Evolutionary conservation across 805 yeast species (phyloP).

Genomic region (Yamadazyma insecticola): DNA sequence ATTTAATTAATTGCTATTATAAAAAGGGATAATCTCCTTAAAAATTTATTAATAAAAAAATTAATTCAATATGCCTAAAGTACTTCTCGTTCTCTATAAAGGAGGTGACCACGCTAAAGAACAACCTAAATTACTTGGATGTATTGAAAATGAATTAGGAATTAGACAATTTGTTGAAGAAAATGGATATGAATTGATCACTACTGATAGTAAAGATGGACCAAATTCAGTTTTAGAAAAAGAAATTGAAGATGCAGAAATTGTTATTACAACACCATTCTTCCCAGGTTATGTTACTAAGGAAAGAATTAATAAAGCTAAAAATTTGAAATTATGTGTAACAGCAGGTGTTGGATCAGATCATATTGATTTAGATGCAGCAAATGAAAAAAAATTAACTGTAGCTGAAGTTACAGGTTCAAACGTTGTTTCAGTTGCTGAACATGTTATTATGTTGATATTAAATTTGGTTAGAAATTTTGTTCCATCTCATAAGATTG

Average conservation of each 20-base stretch:
- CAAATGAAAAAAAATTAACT: conserved; percentile 57
- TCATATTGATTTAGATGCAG: conserved; percentile 69
- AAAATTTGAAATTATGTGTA: conserved; percentile 62
- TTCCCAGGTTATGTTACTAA: conserved; percentile 72
- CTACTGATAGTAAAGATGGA: conserved; percentile 70
- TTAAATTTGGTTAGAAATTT: conserved; percentile 69
- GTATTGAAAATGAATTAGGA: conserved; percentile 74
- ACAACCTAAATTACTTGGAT: conserved; percentile 60
- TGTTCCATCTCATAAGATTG: conserved; percentile 73
- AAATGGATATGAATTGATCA: conserved; percentile 61
- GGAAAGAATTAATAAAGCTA: conserved; percentile 64
- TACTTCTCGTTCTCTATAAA: conserved; percentile 54
- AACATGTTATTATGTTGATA: conserved; percentile 73
- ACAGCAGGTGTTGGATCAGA: conserved; percentile 88
- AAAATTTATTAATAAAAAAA: conserved; percentile 1
- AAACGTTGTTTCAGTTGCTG: conserved; percentile 76
- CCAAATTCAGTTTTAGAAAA: conserved; percentile 54
- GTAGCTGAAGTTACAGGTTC: conserved; percentile 83
- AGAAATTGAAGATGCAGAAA: conserved; percentile 66
- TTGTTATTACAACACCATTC: conserved; percentile 78
- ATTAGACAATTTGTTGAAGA: conserved; percentile 58
- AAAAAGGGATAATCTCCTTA: not conserved
- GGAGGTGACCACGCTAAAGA: conserved; percentile 58
- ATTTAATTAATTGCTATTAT: not conserved
- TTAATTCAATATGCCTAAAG: conserved; percentile 15